These are phyloP conservation scores for Lactarius hatsudake DNA, from an alignment of 768 basidiomycete species.

Conservation along the genomic window DNA sequence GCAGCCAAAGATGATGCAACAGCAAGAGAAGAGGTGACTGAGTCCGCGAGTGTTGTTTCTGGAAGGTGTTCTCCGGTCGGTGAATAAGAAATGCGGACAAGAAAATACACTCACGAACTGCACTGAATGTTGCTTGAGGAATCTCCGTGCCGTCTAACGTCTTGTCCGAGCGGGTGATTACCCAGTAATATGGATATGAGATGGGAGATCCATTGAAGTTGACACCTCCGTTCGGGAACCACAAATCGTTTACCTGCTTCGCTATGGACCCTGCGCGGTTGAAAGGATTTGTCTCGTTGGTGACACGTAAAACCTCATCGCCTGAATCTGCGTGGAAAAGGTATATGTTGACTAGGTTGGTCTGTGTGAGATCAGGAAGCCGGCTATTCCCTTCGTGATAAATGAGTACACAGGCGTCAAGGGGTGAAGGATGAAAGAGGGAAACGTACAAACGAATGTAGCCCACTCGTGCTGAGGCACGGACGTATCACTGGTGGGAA, in stretches of 20 bases:
- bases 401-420: conserved; percentile 24
- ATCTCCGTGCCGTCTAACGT: conserved; percentile 56
- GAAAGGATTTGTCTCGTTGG: conserved; percentile 43
- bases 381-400: conserved; percentile 65
- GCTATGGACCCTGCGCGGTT: conserved; percentile 54
- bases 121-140: conserved; percentile 72
- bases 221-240: conserved; percentile 60
- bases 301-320: conserved; percentile 44
- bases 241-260: conserved; percentile 66
- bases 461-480: conserved; percentile 75
- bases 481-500: conserved; percentile 51
- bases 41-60: conserved; percentile 79
- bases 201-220: conserved; percentile 48
- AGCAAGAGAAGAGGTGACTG: conserved; percentile 54
- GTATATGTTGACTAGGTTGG: conserved; percentile 66
- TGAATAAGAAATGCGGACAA: conserved; percentile 19
- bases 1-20: conserved; percentile 41
- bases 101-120: conserved; percentile 63
- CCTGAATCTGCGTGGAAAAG: conserved; percentile 73
- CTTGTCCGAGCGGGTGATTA: conserved; percentile 60
- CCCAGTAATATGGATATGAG: conserved; percentile 73
- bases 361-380: conserved; percentile 62
- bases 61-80: conserved; percentile 19
- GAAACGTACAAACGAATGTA: conserved; percentile 72
- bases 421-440: conserved; percentile 19